phyloP scores from a whole-genome alignment of 2,329 filamentous ascomycete species.

The Aureobasidium sp. region DNA sequence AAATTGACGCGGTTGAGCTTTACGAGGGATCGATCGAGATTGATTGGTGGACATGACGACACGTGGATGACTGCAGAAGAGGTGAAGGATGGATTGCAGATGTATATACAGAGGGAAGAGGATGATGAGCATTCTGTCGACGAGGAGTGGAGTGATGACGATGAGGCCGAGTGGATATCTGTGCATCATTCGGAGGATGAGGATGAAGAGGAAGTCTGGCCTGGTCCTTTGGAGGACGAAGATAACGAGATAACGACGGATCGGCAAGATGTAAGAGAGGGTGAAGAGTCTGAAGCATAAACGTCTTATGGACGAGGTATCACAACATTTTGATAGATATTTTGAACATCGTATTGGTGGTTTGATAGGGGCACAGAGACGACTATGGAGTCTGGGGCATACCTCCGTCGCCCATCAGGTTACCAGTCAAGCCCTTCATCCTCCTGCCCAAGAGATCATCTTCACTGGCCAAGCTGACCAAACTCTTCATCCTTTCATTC shows the following conservation, averaged over 20 bases:
- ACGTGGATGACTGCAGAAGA: neutral
- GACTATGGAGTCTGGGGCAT: constrained; percentile 11
- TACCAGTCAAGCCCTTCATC: constrained; percentile 42
- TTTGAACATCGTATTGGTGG: neutral
- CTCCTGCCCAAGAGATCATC: constrained; percentile 42
- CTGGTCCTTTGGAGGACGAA: neutral
- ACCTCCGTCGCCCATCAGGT: constrained; percentile 25
- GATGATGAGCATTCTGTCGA: neutral
- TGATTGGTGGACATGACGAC: neutral
- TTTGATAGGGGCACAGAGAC: neutral
- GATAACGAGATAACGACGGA: neutral
- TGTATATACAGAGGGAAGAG: neutral
- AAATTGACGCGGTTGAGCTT: neutral
- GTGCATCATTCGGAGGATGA: neutral
- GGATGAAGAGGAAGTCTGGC: neutral
- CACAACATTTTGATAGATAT: too few relatives aligned
- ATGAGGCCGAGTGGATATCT: constrained; percentile 2
- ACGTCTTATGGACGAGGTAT: neutral
- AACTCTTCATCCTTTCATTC: constrained; percentile 31
- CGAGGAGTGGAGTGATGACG: neutral
- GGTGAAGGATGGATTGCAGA: neutral
- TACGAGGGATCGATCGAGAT: neutral
- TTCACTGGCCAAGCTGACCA: constrained; percentile 41
- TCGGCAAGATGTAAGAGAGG: neutral
- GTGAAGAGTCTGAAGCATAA: neutral